These are phyloP conservation scores for Populus deltoides DNA, from an alignment of 345 rosid genomes.

Conservation along the genomic window DNA sequence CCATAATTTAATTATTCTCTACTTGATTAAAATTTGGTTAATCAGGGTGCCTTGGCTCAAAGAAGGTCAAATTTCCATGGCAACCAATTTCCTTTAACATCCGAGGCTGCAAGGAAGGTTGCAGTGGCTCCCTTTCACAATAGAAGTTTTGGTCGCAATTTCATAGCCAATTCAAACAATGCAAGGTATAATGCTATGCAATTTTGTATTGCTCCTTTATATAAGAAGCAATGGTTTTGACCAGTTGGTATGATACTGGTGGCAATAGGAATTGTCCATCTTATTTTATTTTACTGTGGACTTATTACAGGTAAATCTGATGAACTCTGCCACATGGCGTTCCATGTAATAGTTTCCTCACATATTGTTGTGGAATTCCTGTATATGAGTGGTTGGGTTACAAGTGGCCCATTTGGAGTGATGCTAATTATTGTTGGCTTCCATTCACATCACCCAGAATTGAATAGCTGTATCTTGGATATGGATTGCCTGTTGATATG, in stretches of 20 bases:
- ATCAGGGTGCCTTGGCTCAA: conserved; percentile 72
- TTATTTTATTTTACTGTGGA: conserved; percentile 4
- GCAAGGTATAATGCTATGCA: conserved; percentile 48
- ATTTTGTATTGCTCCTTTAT: background rate
- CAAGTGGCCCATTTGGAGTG: conserved; percentile 25
- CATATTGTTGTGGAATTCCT: conserved; percentile 22
- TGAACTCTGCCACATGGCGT: conserved; percentile 29
- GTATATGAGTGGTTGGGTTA: conserved; percentile 15
- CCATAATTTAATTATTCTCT: background rate
- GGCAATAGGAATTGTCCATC: background rate
- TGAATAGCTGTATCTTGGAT: conserved; percentile 12
- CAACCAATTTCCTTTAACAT: conserved; percentile 59
- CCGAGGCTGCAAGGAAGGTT: conserved; percentile 52
- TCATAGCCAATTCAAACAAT: conserved; percentile 39
- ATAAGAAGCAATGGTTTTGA: background rate
- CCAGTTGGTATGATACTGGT: background rate
- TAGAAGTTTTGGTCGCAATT: conserved; percentile 49
- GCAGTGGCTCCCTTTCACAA: conserved; percentile 44
- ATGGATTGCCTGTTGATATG: conserved; percentile 9
- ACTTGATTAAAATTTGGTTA: background rate
- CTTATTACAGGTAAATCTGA: conserved; percentile 48
- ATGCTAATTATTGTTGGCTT: conserved; percentile 10
- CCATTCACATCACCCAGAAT: conserved; percentile 17
- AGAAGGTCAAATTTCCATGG: conserved; percentile 67
- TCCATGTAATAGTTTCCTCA: conserved; percentile 25